These are phyloP conservation scores for Calonectria henricotiae DNA, from an alignment of 2,329 filamentous ascomycete genomes.

Conservation along the genomic window DNA sequence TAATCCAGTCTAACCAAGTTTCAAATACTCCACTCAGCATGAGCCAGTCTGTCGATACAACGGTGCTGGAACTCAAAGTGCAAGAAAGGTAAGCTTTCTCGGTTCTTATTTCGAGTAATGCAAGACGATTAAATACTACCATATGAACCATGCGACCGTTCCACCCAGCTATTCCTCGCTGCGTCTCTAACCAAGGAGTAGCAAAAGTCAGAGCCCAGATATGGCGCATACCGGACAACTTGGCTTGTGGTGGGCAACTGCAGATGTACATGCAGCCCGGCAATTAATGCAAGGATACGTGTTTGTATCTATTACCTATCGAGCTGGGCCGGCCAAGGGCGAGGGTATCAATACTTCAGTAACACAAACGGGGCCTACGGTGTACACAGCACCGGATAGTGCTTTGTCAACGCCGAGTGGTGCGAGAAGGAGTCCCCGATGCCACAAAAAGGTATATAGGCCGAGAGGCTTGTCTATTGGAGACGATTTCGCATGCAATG, in stretches of 20 bases:
- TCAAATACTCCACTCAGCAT: neutral
- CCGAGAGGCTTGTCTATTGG: conserved; percentile 8
- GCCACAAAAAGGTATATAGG: neutral
- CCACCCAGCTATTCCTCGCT: neutral
- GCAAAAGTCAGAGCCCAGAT: conserved; percentile 4
- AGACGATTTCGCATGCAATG: conserved; percentile 14
- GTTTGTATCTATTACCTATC: neutral
- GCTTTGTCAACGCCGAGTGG: neutral
- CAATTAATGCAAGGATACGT: conserved; percentile 27
- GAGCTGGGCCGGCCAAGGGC: neutral
- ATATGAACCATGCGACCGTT: neutral
- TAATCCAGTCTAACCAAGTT: conserved; percentile 8
- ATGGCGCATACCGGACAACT: conserved; percentile 23
- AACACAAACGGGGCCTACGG: neutral
- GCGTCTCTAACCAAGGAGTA: neutral
- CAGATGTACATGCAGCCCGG: conserved; percentile 1
- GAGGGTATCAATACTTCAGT: neutral
- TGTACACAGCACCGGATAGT: neutral
- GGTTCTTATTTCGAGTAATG: neutral
- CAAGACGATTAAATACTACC: neutral
- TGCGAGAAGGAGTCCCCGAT: neutral
- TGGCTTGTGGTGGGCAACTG: conserved; percentile 20
- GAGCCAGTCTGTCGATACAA: neutral
- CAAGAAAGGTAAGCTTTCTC: neutral
- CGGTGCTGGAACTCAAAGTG: no score